Evolutionary conservation across 2,329 filamentous ascomycete species (phyloP), one percentile per base, ranked within the genome.

Genomic region (Cladosporium sp.): DNA sequence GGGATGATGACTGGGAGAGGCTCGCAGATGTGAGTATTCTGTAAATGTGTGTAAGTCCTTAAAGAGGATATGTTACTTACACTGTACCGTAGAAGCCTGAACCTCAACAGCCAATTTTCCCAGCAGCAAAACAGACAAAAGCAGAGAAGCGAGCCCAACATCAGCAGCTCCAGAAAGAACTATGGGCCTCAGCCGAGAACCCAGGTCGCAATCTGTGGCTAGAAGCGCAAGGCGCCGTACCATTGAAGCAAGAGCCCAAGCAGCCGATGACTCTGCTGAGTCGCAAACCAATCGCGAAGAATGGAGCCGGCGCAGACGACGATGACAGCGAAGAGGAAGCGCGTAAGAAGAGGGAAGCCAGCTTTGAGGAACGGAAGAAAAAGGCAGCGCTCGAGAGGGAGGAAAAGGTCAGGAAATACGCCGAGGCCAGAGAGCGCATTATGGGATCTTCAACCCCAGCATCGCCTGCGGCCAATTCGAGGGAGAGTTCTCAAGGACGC

Each of bases 181-280:
- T 97, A 64, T 97, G 94, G 94, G 88, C 95, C 74, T 89, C 92
- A 74, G 94, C 93, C 90, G 92, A 97, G 78, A 83, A 90, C 10
- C 86, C 89, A 18, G 85, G 92, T 68, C 88, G 89, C 13, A 88
- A 90, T 72, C 88, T 92, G 76, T 96, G 90, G 76, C 83, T 95
- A 65, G 87, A 92, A 75, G 84, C 88, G 64, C 85, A 81, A 69
- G 84, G 84, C 67, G 71, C 74, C 57, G 84, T 89, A 2, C 89
- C 92, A 0, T 79, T 92, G 23, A 88, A 88, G 70, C 74, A 76
- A 59, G 84, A 88, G 36, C 93, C 95, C 81, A 95, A 93, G 76
- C 90, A 91, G 0, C 85, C 91, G 39, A 88, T 97, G 71, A 95
- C 89, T 70, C 85, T 98, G 6, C 87, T 97, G 13, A 93, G 90